Evolutionary conservation across 163 green algal genomes (phyloP).

Genomic region (Volvox carteri): DNA sequence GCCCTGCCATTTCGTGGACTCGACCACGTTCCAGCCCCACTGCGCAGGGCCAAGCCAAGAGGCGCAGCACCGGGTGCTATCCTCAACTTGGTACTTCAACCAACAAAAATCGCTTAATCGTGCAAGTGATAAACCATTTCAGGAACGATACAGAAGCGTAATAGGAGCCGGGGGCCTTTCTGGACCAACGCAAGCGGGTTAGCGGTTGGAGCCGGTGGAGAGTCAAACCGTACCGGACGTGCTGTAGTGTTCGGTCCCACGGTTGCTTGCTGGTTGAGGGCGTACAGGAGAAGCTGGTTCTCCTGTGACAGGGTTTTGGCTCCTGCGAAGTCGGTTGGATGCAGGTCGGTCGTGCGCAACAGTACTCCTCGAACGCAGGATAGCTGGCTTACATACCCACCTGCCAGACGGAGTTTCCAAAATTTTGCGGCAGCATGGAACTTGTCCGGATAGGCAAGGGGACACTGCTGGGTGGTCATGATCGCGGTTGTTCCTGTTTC

Average conservation of each 20-base stretch:
- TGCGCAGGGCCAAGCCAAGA: background rate
- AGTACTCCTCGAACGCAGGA: background rate
- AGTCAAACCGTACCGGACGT: constrained; percentile 3
- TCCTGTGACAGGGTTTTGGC: constrained; percentile 74
- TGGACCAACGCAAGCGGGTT: background rate
- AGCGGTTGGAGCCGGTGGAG: background rate
- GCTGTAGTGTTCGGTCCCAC: constrained; percentile 83
- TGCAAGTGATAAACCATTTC: too few species aligned
- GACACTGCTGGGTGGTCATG: constrained; percentile 53
- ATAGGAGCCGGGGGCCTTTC: background rate
- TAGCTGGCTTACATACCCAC: background rate
- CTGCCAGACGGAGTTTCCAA: constrained; percentile 15
- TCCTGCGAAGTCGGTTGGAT: constrained; percentile 13
- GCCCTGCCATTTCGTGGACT: constrained; percentile 88
- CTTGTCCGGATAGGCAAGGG: constrained; percentile 85
- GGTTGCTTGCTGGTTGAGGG: constrained; percentile 77
- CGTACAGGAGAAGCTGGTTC: constrained; percentile 81
- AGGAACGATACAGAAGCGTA: background rate
- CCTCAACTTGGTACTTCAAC: too few species aligned
- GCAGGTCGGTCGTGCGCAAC: background rate
- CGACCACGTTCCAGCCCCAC: constrained; percentile 87
- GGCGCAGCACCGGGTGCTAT: too few species aligned
- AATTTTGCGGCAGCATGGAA: constrained; percentile 79
- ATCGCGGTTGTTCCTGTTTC: background rate
- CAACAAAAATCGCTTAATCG: too few species aligned